A percentile compares a stretch with the other conserved stretches of the same genome.
Evolutionary conservation across 1,139 yeast species (phyloP).

Genomic region (Candida buenavistaensis): DNA sequence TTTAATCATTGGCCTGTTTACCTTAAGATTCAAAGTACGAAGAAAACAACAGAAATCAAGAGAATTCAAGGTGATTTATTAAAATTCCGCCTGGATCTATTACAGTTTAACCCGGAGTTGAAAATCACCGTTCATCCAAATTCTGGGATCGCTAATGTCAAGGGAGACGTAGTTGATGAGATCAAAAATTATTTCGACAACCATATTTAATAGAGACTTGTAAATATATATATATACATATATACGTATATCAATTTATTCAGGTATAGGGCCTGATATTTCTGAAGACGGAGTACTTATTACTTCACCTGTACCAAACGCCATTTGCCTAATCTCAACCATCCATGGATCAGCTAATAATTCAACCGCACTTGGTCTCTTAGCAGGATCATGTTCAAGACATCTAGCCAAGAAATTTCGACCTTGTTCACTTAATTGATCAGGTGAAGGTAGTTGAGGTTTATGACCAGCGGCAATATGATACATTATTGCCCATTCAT

Average conservation of each 20-base stretch:
- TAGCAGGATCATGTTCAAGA: constrained; percentile 77
- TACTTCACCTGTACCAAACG: constrained; percentile 46
- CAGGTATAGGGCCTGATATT: constrained; percentile 10
- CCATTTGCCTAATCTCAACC: constrained; percentile 66
- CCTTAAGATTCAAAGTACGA: constrained; percentile 54
- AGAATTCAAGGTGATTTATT: constrained; percentile 61
- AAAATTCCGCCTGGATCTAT: constrained; percentile 60
- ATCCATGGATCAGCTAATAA: constrained; percentile 91
- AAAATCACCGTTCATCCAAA: constrained; percentile 42
- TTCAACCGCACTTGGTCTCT: constrained; percentile 83
- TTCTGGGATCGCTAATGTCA: constrained; percentile 48
- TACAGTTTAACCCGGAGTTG: constrained; percentile 40
- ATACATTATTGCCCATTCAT: constrained; percentile 98
- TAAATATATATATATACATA: constrained; percentile 7
- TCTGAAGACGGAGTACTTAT: constrained; percentile 45
- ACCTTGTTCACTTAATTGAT: constrained; percentile 77
- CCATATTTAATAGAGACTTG: constrained; percentile 3
- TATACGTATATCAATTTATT: too few relatives aligned
- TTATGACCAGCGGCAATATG: constrained; percentile 95
- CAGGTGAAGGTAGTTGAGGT: constrained; percentile 80
- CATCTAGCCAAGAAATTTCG: constrained; percentile 70
- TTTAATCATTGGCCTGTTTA: constrained; percentile 73
- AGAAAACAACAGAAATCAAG: constrained; percentile 61
- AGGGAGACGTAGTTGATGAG: constrained; percentile 55
- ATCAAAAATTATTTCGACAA: constrained; percentile 39